Evolutionary conservation across 306 rosid species (phyloP), one percentile per base, ranked within the genome.

Genomic region (Rosa persica): DNA sequence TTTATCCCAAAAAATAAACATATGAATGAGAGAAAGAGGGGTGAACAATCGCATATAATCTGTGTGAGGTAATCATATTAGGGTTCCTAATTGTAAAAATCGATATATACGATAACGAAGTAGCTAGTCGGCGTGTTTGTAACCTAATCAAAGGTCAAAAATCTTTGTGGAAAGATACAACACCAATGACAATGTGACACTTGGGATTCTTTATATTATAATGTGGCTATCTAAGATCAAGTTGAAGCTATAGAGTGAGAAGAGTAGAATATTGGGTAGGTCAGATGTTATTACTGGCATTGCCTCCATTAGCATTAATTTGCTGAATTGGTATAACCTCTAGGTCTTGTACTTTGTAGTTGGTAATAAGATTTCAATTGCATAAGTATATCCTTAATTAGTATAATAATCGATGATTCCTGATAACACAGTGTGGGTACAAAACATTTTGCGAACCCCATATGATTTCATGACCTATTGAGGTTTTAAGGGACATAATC

Each of bases 191-290:
- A 52, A 48, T 16, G 76, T 57, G 90, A 70, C 90, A 86, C 52
- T 70, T 65, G 81, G 84, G 54, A 85, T 57, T 75, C 69, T 77
- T 61, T 85, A 77, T 54, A 77, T 54, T 75, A 34, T 85, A 74
- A 81, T 82, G 72, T 79, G 75, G 89, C 83, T 40, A 79, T 54
- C 27, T 25, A 57, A 58, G 81, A 85, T 82, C 76, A 79, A 80
- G 88, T 67, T 75, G 65, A 68, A 76, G 75, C 80, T 5, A 34
- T 6, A 72, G 30, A 34, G 84, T 79, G 67, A 86, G 70, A 73
- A 69, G 51, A n/a, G n/a, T 77, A 80, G 87, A 92, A 90, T 92
- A 92, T 83, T 87, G 80, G 82, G 93, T 83, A 51, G 95, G 95
- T 90, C 70, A 76, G 74, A 75, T 77, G 22, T 71, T 67, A 82